Evolutionary conservation across 305 asterid genomes (phyloP).

Genomic region (Andrographis paniculata): DNA sequence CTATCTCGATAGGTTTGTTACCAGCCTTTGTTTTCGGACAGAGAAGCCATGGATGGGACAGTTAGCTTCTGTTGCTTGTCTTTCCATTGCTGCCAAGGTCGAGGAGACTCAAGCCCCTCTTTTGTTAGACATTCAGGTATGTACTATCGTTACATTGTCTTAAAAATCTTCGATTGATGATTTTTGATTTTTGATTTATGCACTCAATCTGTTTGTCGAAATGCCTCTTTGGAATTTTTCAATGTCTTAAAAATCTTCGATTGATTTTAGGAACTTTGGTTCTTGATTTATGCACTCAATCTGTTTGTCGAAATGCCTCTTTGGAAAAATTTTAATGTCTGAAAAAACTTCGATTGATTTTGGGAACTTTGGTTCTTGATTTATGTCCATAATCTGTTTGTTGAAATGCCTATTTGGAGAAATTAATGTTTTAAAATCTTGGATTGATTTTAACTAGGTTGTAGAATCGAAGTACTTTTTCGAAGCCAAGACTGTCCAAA

Average conservation of each 20-base stretch:
- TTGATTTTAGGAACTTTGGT: neutral
- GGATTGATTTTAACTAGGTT: constrained; percentile 30
- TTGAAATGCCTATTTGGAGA: constrained; percentile 16
- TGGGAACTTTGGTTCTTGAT: neutral
- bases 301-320: no score
- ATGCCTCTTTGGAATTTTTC: no score
- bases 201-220: no score
- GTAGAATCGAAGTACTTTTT: constrained; percentile 60
- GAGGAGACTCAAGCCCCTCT: constrained; percentile 88
- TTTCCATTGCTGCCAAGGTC: constrained; percentile 89
- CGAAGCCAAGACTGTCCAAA: constrained; percentile 84
- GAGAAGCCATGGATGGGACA: constrained; percentile 97
- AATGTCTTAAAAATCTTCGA: no score
- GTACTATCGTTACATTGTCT: no score
- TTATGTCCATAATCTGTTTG: constrained; percentile 24
- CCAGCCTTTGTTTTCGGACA: constrained; percentile 49
- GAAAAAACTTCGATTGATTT: no score
- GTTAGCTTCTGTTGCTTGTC: constrained; percentile 79
- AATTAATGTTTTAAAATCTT: constrained; percentile 15
- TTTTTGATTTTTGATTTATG: no score
- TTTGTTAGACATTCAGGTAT: constrained; percentile 73
- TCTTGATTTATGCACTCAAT: constrained; percentile 6
- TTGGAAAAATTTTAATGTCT: no score
- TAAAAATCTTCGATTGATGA: no score
- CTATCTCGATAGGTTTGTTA: constrained; percentile 57